phyloP scores from a whole-genome alignment of 495 filamentous ascomycete genomes.

The Letharia lupina region DNA sequence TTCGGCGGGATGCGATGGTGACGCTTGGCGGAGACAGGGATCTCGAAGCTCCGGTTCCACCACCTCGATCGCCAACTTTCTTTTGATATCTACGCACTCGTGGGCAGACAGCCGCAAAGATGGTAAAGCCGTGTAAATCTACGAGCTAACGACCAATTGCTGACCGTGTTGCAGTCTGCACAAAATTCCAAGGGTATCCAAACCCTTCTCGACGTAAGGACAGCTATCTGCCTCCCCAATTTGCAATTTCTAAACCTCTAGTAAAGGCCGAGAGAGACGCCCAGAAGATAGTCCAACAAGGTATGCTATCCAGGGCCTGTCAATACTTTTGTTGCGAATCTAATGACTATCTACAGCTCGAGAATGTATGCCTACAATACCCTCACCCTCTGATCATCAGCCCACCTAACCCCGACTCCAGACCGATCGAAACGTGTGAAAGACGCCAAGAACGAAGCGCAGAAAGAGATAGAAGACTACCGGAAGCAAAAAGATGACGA shows the following conservation, averaged over 20 bases:
- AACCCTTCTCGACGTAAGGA: constrained; percentile 91
- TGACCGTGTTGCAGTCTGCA: constrained; percentile 56
- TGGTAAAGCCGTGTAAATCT: neutral
- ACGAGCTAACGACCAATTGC: neutral
- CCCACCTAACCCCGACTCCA: constrained; percentile 31
- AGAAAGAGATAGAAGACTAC: constrained; percentile 98
- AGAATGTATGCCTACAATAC: constrained; percentile 52
- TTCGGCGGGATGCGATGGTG: neutral
- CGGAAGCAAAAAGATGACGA: constrained; percentile 82
- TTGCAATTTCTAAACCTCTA: constrained; percentile 28
- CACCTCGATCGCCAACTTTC: neutral
- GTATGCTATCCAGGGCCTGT: constrained; percentile 38
- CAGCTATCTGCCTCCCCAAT: constrained; percentile 10
- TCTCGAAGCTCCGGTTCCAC: constrained; percentile 11
- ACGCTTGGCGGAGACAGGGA: constrained; percentile 6
- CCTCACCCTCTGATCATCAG: constrained; percentile 8
- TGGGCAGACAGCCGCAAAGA: constrained; percentile 8
- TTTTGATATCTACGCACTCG: neutral
- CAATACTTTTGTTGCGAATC: constrained; percentile 6
- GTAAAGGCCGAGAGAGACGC: constrained; percentile 91
- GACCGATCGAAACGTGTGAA: constrained; percentile 96
- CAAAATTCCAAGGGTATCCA: constrained; percentile 98
- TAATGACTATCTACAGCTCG: constrained; percentile 48
- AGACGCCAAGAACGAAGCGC: constrained; percentile 88
- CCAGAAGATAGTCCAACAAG: constrained; percentile 97